Base-by-base conservation (phyloP, 495 filamentous ascomycete species). In the Xylaria cubensis region DNA sequence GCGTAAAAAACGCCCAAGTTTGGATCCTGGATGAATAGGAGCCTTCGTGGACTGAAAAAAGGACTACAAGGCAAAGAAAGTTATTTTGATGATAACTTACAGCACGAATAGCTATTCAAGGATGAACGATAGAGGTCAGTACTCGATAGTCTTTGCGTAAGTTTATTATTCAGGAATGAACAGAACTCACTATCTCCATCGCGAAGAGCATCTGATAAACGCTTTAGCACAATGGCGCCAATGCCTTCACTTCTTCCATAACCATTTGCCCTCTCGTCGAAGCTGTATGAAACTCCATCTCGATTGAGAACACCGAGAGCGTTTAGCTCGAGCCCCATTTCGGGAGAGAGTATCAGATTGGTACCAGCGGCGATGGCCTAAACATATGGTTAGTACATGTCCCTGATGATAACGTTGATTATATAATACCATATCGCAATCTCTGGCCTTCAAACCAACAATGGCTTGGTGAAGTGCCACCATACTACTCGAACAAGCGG, bases 401-500 rank as follows among this genome's bases (percentile, higher is more conserved):
- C 4, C 13, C 42, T 17, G 15, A 46, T 46, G 15, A 46, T 46
- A 46, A 46, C 15, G 42, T 46, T 46, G 4, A 15, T 46, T 46
- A 13, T 15, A 46, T 17, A 13, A 46, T 46, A 46, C 42, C 86
- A 79, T 61, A 36, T 61, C 34, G 29, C 56, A 61, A 19, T 72
- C 51, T 80, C 84, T 74, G 87, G 86, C 21, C 82, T 53, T 53
- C 19, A 80, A 7, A 81, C 88, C 64, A 79, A 78, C 50, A 24
- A 53, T 24, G 1, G 50, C 50, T 19, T 53, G 50, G 69, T 90
- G 85, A 10, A 89, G 71, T 0, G 86, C 88, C 3, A 84, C 79
- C 19, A 90, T 75, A 24, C 82, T 85, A 0, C 84, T 85, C 4
- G 88, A 89, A 70, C 89, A 91, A 0, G 87, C 89, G 0, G 88